Evolutionary conservation across 495 filamentous ascomycete genomes (phyloP).

Genomic region (Neurospora terricola): DNA sequence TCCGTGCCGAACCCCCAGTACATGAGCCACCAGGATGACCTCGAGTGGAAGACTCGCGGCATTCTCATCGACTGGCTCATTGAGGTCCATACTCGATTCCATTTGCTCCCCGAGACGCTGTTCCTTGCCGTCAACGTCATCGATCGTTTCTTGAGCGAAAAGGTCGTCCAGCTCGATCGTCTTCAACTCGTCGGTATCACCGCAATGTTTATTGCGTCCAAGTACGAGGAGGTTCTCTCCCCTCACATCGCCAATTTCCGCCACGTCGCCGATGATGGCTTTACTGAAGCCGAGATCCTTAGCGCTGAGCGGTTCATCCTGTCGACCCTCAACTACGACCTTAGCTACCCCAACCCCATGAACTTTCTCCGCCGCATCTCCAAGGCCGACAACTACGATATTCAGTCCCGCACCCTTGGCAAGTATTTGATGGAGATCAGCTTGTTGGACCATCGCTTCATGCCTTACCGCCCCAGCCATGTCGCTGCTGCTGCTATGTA

Average conservation of each 20-base stretch:
- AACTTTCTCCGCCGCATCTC: conserved; percentile 98
- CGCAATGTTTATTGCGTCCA: conserved; percentile 98
- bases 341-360: conserved; percentile 99
- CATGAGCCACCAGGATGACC: conserved; percentile 84
- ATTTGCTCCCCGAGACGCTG: conserved; percentile 91
- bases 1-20: conserved; percentile 87
- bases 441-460: conserved; percentile 85
- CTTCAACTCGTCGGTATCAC: conserved; percentile 94
- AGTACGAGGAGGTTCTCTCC: conserved; percentile 96
- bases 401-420: conserved; percentile 89
- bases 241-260: conserved; percentile 95
- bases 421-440: conserved; percentile 99
- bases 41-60: conserved; percentile 97
- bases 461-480: conserved; percentile 77
- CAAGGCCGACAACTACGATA: conserved; percentile 97
- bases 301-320: conserved; percentile 92
- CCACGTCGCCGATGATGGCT: conserved; percentile 93
- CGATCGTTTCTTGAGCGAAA: conserved; percentile 88
- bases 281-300: conserved; percentile 92
- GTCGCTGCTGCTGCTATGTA: conserved; percentile 93
- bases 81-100: conserved; percentile 95
- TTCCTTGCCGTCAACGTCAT: conserved; percentile 98
- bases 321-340: conserved; percentile 83
- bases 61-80: conserved; percentile 98
- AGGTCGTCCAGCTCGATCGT: conserved; percentile 88